Evolutionary conservation across 768 basidiomycete genomes (phyloP), one percentile per base, ranked within the genome.

Genomic region (Tricholoma flavovirens): DNA sequence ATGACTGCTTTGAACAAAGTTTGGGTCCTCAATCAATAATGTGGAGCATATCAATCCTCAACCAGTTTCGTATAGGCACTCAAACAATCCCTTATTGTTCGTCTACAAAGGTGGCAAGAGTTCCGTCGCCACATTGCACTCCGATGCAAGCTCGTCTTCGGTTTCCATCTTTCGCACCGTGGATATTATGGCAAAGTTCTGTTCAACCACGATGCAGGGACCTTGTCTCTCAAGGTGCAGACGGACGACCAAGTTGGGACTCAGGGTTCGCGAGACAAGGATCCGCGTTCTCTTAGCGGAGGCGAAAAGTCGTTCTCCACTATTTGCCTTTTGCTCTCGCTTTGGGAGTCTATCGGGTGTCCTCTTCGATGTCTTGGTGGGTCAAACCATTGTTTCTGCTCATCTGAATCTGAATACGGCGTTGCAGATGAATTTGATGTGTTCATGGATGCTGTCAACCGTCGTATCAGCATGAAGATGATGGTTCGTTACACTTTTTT

Each of bases 291-390:
- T 29, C 77, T 95, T 15, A 92, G 90, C 61, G 95, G 95, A 48
- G 95, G 96, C 36, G 96, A 98, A 70, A 96, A 97, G 70, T 95
- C 92, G 6, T 99, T 97, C 73, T 90, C 94, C 24, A 26, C 96
- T 0, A 93, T 98, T 59, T 95, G 93, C 62, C 71, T 99, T 51
- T 75, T 99, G 48, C 75, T 98, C n/a, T 87, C 97, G 4, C 77
- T 99, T 45, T 99, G 97, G 97, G 91, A 97, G 64, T 87, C 92
- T 14, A 93, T 95, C 55, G 88, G 90, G 0, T 95, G 95, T 67
- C 97, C 97, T 1, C 77, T 99, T 46, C 79, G 97, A 56, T 98
- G 96, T 65, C 83, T 98, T 21, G 89, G 89, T 90, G 64, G 40
- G 79, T 70, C 8, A 5, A 21, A 32, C 15, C 32, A n/a, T 43